Evolutionary conservation across 305 asterid genomes (phyloP).

Genomic region (Fraxinus velutina): DNA sequence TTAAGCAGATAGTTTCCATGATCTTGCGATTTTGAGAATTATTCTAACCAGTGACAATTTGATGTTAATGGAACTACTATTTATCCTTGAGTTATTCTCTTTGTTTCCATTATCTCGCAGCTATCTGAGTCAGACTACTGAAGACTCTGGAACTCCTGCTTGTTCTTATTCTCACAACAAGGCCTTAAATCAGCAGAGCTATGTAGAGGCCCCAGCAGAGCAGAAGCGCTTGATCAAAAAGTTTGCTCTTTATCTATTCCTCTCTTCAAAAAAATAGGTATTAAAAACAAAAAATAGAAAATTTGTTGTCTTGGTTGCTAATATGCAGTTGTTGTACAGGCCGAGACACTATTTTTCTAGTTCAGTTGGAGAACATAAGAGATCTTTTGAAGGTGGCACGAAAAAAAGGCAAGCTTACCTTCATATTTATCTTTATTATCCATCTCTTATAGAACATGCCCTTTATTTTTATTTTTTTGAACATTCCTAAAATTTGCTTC

Average conservation of each 20-base stretch:
- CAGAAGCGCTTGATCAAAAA: conserved; percentile 36
- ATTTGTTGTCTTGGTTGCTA: background rate
- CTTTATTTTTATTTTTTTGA: background rate
- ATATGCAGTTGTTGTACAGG: background rate
- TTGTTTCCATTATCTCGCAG: background rate
- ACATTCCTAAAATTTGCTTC: background rate
- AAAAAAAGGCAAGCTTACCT: background rate
- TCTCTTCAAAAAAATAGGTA: background rate
- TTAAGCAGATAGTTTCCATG: background rate
- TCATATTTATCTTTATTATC: background rate
- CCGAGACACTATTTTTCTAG: background rate
- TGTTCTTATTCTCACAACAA: conserved; percentile 21
- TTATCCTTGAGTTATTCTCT: background rate
- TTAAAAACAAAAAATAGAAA: background rate
- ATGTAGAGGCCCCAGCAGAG: conserved; percentile 22
- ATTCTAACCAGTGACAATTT: background rate
- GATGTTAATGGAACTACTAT: background rate
- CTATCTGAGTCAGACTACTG: conserved; percentile 19
- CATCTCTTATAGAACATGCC: background rate
- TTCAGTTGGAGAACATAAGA: background rate
- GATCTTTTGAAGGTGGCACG: background rate
- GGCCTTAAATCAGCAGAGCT: conserved; percentile 22
- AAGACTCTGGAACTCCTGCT: conserved; percentile 24
- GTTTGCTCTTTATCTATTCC: conserved; percentile 23
- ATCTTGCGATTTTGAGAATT: background rate